Conservation (phyloP, 1,284 basidiomycete genomes). For the Cutaneotrichosporon sp. region DNA sequence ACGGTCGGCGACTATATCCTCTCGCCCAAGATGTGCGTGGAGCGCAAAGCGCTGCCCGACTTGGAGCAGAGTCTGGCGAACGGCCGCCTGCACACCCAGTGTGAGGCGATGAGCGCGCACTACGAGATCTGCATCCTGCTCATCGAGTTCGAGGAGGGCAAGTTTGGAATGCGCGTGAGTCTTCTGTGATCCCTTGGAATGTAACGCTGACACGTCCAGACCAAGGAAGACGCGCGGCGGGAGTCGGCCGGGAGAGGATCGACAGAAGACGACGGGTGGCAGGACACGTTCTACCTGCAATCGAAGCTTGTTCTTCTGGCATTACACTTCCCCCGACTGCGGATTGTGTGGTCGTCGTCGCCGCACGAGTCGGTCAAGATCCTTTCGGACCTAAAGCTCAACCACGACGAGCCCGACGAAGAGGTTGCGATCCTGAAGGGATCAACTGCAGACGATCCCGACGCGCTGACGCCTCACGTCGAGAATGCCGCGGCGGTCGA, state of each 20-base stretch:
- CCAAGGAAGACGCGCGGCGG: constrained; percentile 52
- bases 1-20: constrained; percentile 96
- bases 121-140: constrained; percentile 92
- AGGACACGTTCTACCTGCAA: constrained; percentile 64
- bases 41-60: constrained; percentile 92
- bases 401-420: constrained; percentile 79
- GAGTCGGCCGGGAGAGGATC: constrained; percentile 63
- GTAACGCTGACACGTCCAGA: constrained; percentile 59
- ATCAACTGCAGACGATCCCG: constrained; percentile 51
- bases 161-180: constrained; percentile 83
- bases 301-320: constrained; percentile 88
- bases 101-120: constrained; percentile 93
- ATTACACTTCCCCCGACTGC: constrained; percentile 83
- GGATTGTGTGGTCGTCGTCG: constrained; percentile 96
- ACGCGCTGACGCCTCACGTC: constrained; percentile 30
- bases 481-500: constrained; percentile 51
- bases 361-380: constrained; percentile 90
- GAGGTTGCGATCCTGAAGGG: constrained; percentile 73
- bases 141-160: constrained; percentile 99
- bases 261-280: constrained; percentile 35
- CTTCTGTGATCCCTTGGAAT: constrained; percentile 57
- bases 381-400: constrained; percentile 88
- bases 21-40: constrained; percentile 92
- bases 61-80: constrained; percentile 88
- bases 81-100: constrained; percentile 95